Percentiles rank a stretch among this genome's conserved stretches.
phyloP scores from a whole-genome alignment of 2,329 filamentous ascomycete species.

The Fusarium acutatum region DNA sequence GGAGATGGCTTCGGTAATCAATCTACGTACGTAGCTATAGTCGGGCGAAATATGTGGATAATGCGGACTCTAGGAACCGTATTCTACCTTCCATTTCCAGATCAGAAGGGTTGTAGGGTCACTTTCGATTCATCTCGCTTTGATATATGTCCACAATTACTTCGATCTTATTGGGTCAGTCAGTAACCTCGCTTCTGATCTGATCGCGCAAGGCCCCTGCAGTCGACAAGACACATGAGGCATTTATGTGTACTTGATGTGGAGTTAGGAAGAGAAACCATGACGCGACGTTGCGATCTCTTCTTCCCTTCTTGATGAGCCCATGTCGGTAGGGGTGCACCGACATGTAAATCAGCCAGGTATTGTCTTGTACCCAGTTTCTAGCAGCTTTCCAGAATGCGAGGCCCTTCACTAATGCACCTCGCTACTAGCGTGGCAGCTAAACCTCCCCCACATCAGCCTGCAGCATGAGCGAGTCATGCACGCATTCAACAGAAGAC shows the following conservation, averaged over 20 bases:
- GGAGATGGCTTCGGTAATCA: neutral
- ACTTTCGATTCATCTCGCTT: fast-evolving
- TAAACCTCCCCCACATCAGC: neutral
- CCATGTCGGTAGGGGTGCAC: neutral
- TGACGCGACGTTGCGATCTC: neutral
- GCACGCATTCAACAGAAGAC: neutral
- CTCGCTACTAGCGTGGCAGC: neutral
- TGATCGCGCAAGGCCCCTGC: fast-evolving
- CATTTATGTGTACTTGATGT: neutral
- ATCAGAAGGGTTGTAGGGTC: neutral
- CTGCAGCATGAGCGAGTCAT: neutral
- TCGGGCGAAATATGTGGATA: neutral
- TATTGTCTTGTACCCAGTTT: neutral
- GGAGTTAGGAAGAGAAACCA: neutral
- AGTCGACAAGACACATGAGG: neutral
- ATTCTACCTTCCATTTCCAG: neutral
- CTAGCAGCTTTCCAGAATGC: neutral
- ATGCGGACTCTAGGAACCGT: neutral
- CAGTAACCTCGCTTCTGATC: neutral
- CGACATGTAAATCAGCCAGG: neutral
- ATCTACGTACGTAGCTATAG: too few species aligned
- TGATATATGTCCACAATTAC: neutral
- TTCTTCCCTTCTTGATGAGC: neutral
- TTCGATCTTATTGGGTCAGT: neutral
- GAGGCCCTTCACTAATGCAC: neutral